Base-by-base conservation (phyloP, 805 yeast species). In the Citeromyces nyonsensis region DNA sequence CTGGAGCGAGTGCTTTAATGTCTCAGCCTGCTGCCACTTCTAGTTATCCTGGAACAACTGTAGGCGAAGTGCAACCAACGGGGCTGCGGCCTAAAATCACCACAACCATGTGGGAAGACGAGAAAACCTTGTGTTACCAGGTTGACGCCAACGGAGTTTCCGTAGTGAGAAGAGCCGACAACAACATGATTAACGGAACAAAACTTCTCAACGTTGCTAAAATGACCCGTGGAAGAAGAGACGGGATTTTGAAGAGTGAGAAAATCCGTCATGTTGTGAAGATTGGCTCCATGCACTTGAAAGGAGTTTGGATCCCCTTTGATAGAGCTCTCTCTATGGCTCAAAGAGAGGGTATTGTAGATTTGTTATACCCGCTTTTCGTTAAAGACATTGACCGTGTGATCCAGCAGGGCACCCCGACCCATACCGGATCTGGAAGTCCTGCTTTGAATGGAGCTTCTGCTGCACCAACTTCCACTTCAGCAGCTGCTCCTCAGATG, bases 31-130 rank as follows among this genome's bases (percentile, higher is more conserved):
- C n/a, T n/a, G n/a, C n/a, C n/a, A n/a, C n/a, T n/a, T n/a, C n/a
- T n/a, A n/a, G n/a, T n/a, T n/a, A n/a, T n/a, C n/a, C n/a, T n/a
- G n/a, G n/a, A n/a, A n/a, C n/a, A n/a, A n/a, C 56, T 6, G 53
- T 52, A 8, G 62, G 62, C 5, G 62, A 57, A 38, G 37, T 56
- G 15, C 61, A 52, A 39, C 62, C 62, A 1, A 52, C 54, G 7
- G 61, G 61, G 3, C 50, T 59, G 32, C 55, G 78, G 24, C 82
- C 79, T 6, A 59, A 76, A 39, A 73, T 74, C 36, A 73, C 81
- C 30, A 74, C 82, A 15, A 73, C 80, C 9, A 72, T 73, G 73
- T 74, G 82, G 82, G 82, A 74, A 51, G 82, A 74, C 45, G 82
- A 74, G 43, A 71, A 70, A 42, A 74, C 83, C 1, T 55, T 74